Evolutionary conservation across 2,329 filamentous ascomycete genomes (phyloP).

Genomic region (Herpotrichia juniperi): DNA sequence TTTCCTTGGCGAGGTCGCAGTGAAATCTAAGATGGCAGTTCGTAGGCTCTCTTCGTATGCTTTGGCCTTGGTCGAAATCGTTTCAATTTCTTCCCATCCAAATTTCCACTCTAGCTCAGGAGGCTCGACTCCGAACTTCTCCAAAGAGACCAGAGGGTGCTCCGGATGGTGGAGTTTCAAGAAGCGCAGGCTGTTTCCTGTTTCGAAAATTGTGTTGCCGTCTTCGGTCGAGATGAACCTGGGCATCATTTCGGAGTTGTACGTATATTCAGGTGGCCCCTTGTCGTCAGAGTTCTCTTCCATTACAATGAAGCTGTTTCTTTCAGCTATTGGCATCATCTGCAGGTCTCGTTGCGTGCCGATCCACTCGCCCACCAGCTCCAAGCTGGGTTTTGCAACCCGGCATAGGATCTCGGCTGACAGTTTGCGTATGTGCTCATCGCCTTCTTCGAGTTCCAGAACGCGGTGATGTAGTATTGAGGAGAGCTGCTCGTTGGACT

Average conservation of each 20-base stretch:
- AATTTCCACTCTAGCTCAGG: constrained; percentile 72
- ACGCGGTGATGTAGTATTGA: constrained; percentile 45
- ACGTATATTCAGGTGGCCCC: constrained; percentile 60
- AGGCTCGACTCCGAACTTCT: constrained; percentile 56
- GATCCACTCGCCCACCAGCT: constrained; percentile 75
- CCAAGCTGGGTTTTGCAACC: constrained; percentile 70
- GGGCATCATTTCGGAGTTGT: constrained; percentile 71
- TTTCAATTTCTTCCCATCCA: constrained; percentile 71
- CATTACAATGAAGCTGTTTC: constrained; percentile 35
- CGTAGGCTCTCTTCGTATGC: constrained; percentile 55
- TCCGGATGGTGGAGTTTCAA: constrained; percentile 72
- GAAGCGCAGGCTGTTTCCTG: constrained; percentile 76
- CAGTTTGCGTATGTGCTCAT: constrained; percentile 65
- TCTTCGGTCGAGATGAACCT: constrained; percentile 74
- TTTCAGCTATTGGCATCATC: constrained; percentile 30
- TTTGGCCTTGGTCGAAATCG: constrained; percentile 65
- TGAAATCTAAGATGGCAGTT: constrained; percentile 34
- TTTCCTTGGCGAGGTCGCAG: constrained; percentile 3
- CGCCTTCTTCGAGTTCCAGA: constrained; percentile 65
- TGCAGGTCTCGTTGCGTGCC: constrained; percentile 60
- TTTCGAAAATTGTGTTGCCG: constrained; percentile 76
- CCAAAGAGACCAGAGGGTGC: constrained; percentile 68
- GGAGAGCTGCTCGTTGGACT: constrained; percentile 45
- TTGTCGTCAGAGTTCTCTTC: constrained; percentile 32
- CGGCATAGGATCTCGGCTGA: constrained; percentile 70